Evolutionary conservation across 2,329 filamentous ascomycete genomes (phyloP).

Genomic region (Geosmithia flava): DNA sequence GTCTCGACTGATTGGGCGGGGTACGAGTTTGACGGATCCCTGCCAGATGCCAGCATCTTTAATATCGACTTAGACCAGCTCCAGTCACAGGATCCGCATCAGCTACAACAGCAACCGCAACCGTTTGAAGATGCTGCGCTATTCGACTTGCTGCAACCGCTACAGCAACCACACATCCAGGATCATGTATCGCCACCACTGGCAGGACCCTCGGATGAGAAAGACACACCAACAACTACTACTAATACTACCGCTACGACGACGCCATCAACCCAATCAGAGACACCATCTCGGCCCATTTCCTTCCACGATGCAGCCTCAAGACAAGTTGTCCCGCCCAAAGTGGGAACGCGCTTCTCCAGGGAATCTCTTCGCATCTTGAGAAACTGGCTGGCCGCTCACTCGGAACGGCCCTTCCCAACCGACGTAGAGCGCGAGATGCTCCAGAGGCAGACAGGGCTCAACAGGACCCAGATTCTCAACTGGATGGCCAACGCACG

Average conservation of each 20-base stretch:
- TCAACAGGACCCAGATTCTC: constrained; percentile 66
- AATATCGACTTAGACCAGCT: not conserved
- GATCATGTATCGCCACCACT: not conserved
- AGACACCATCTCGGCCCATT: not conserved
- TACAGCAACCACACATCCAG: not conserved
- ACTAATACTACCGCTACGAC: not conserved
- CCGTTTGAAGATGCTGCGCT: not conserved
- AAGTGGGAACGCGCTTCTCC: constrained; percentile 32
- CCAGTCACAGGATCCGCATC: not conserved
- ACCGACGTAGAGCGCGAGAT: constrained; percentile 69
- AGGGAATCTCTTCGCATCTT: constrained; percentile 62
- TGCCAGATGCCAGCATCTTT: not conserved
- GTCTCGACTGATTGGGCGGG: not conserved
- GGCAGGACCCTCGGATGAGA: not conserved
- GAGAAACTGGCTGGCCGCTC: constrained; percentile 67
- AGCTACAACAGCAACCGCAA: not conserved
- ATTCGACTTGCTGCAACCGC: not conserved
- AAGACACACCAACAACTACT: not conserved
- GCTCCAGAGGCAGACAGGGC: constrained; percentile 59
- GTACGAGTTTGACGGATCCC: not conserved
- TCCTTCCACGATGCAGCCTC: not conserved
- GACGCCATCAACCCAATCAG: not conserved
- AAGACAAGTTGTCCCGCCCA: not conserved
- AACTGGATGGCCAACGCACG: constrained; percentile 87
- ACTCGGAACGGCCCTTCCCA: constrained; percentile 69